A percentile compares a stretch with the other conserved stretches of the same genome.
Conservation (phyloP, 2,329 filamentous ascomycete genomes). For the Dothistroma pini region DNA sequence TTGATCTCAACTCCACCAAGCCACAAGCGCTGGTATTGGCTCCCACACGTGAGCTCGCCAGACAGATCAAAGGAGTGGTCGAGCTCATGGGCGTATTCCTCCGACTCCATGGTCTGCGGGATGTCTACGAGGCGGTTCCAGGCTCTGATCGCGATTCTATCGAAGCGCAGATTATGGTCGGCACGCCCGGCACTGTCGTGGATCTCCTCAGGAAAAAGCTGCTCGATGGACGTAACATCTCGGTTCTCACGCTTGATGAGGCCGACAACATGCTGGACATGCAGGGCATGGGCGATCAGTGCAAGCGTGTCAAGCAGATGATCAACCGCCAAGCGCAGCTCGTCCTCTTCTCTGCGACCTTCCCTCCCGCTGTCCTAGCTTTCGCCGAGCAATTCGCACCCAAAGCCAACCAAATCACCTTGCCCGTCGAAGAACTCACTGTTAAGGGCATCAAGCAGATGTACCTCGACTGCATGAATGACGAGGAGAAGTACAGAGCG, state of each 20-base stretch:
- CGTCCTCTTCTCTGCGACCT: slow-evolving; percentile 92
- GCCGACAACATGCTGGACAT: slow-evolving; percentile 99
- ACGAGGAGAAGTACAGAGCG: slow-evolving; percentile 79
- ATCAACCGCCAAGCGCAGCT: slow-evolving; percentile 75
- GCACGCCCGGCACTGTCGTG: slow-evolving; percentile 89
- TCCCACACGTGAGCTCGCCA: slow-evolving; percentile 88
- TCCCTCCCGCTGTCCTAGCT: slow-evolving; percentile 77
- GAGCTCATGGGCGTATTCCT: slow-evolving; percentile 81
- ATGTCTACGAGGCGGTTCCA: slow-evolving; percentile 76
- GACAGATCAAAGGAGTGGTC: slow-evolving; percentile 87
- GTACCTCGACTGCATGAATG: slow-evolving; percentile 86
- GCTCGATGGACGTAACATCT: slow-evolving; percentile 68
- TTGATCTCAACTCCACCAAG: slow-evolving; percentile 67
- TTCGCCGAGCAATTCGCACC: slow-evolving; percentile 86
- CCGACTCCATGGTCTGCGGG: slow-evolving; percentile 56
- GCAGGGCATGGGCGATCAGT: slow-evolving; percentile 93
- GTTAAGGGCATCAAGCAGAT: slow-evolving; percentile 97
- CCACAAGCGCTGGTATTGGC: slow-evolving; percentile 88
- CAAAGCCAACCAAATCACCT: slow-evolving; percentile 77
- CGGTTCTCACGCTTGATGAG: slow-evolving; percentile 87
- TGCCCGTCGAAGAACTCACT: slow-evolving; percentile 86
- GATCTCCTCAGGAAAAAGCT: slow-evolving; percentile 76
- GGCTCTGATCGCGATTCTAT: slow-evolving; percentile 60
- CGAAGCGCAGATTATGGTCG: slow-evolving; percentile 76
- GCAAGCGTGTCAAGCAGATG: slow-evolving; percentile 76